Evolutionary conservation across 192 early-diverging fungal genomes (phyloP).

Genomic region (Lobosporangium transversale): DNA sequence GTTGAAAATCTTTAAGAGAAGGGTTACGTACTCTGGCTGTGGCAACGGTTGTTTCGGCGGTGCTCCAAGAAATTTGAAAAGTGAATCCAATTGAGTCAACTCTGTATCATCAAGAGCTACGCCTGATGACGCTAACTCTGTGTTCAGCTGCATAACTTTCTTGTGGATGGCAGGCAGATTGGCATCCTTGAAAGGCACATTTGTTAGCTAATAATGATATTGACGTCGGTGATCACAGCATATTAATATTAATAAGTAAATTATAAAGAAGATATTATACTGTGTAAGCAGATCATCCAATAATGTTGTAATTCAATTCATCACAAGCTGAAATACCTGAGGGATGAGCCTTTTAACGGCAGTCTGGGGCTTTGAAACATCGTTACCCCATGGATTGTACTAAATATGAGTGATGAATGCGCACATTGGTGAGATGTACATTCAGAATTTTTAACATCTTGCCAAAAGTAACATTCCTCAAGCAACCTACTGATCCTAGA

Average conservation of each 20-base stretch:
- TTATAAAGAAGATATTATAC: too few relatives aligned
- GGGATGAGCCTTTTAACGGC: slow-evolving; percentile 24
- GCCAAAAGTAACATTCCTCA: not conserved
- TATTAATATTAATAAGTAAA: too few relatives aligned
- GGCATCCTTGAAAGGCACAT: slow-evolving; percentile 74
- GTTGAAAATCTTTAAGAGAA: slow-evolving; percentile 64
- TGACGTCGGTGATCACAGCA: too few relatives aligned
- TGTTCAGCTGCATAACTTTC: slow-evolving; percentile 81
- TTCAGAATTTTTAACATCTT: not conserved
- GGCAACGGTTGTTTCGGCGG: slow-evolving; percentile 23
- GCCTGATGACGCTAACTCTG: slow-evolving; percentile 47
- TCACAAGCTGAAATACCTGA: slow-evolving; percentile 9
- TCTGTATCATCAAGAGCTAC: slow-evolving; percentile 20
- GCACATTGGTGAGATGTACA: not conserved
- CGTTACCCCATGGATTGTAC: slow-evolving; percentile 47
- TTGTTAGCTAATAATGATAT: slow-evolving; percentile 54
- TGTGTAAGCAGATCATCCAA: too few relatives aligned
- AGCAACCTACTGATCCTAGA: slow-evolving; percentile 11
- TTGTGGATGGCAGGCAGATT: slow-evolving; percentile 76
- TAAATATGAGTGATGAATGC: not conserved
- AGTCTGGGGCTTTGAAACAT: slow-evolving; percentile 22
- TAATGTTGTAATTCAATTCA: not conserved
- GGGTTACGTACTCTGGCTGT: slow-evolving; percentile 41
- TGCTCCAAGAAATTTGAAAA: slow-evolving; percentile 55
- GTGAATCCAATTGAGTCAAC: slow-evolving; percentile 27